Base-by-base conservation (phyloP, 2,329 filamentous ascomycete species). In the Cadophora malorum region DNA sequence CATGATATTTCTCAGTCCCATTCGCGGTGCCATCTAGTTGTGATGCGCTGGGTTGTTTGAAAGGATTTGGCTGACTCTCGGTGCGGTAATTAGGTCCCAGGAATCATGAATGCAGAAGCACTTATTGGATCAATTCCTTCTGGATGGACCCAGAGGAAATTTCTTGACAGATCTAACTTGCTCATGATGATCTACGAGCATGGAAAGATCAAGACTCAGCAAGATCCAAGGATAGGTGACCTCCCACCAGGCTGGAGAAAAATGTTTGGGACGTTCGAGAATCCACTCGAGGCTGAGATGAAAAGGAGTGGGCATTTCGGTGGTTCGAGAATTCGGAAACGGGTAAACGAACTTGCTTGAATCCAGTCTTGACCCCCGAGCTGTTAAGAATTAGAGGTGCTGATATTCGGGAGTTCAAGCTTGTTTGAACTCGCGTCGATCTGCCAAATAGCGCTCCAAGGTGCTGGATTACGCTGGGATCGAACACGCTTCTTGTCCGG, bases 341-440 rank as follows among this genome's bases (percentile, higher is more conserved):
- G 7, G 56, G 66, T 12, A 38, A 68, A 4, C 50, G 0, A 25
- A 65, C 56, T 7, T 4, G 21, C 19, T 31, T 2, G 23, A 62
- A 69, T 67, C 68, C 68, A 41, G 64, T 58, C 21, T 8, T 69
- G 58, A 69, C 50, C 47, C 58, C 68, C 1, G 62, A 63, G 31
- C 21, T 45, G 7, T 31, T 69, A 35, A 67, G 14, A 14, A 25
- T 63, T 41, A 45, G 53, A 21, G 65, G 65, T 2, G 61, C 67
- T 9, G 58, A 56, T 45, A 10, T 69, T 14, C 55, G 65, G 47
- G 52, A 65, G 19, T 31, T 69, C 4, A 62, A 21, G n/a, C 47
- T 63, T 25, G n/a, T 63, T 1, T 63, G 28, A 41, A 10, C 3
- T 10, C 19, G 5, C 19, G 2, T n/a, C 4, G 4, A n/a, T 47